A percentile compares a stretch with the other conserved stretches of the same genome.
These are phyloP conservation scores for Paramecium sexaurelia DNA, from an alignment of 73 alveolate species.

Conservation along the genomic window DNA sequence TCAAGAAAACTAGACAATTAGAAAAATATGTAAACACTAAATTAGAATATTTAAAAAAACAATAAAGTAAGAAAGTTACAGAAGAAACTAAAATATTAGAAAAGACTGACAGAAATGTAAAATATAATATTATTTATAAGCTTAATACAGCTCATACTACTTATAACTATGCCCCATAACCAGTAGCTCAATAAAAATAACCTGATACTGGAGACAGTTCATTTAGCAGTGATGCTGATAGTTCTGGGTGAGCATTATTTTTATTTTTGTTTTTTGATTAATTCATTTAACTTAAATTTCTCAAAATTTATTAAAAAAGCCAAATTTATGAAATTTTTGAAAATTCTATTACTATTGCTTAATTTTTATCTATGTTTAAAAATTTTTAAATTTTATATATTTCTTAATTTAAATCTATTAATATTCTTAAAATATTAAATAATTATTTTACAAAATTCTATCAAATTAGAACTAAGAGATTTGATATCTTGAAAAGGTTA, in stretches of 20 bases:
- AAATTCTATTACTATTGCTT: not conserved
- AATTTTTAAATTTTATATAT: not conserved
- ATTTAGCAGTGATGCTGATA: constrained; percentile 49
- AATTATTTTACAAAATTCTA: too few relatives aligned
- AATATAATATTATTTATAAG: not conserved
- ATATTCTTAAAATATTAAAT: not conserved
- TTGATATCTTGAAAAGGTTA: too few relatives aligned
- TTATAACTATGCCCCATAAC: constrained; percentile 28
- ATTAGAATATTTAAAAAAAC: constrained; percentile 23
- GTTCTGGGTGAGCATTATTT: constrained; percentile 16
- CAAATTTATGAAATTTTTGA: not conserved
- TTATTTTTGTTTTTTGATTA: not conserved
- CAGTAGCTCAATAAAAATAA: not conserved
- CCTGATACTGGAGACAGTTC: constrained; percentile 57
- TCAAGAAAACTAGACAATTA: constrained; percentile 56
- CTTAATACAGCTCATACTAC: not conserved
- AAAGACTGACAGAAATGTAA: constrained; percentile 23
- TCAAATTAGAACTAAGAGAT: too few relatives aligned
- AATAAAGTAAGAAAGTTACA: not conserved
- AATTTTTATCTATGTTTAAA: not conserved
- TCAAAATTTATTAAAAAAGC: not conserved
- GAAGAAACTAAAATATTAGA: not conserved
- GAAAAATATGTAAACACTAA: constrained; percentile 60
- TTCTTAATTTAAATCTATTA: not conserved
- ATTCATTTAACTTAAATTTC: not conserved